Evolutionary conservation across 2,329 filamentous ascomycete genomes (phyloP), one percentile per base, ranked within the genome.

Genomic region (Fusarium devonianum): DNA sequence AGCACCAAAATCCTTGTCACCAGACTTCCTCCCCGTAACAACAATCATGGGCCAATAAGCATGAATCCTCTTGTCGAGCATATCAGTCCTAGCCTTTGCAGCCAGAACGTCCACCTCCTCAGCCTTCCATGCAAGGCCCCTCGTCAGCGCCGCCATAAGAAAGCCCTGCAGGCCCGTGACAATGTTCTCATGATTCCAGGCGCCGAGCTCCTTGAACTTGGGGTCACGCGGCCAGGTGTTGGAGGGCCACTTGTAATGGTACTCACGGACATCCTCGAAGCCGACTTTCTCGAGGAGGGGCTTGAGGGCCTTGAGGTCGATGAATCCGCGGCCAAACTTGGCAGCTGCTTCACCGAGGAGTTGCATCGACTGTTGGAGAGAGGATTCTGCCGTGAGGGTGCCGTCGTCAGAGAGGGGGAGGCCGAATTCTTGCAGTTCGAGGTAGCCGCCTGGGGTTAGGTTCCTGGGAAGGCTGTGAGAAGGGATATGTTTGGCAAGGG

Each of bases 21-120:
- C 18, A 5, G 26, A 25, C 10, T 45, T 50, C 16, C 44, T 34
- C 12, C 21, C 44, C 7, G 44, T 47, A 22, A 47, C 44, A 9
- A 41, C 44, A 41, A 47, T 47, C 35, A 51, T 40, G 7, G 48
- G 41, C 42, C 41, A 51, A 30, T 51, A 51, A 11, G 48, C 48
- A 32, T 51, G 48, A n/a, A 51, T 34, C 5, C 19, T 35, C 18
- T 23, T 40, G 14, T 51, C 16, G 7, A 34, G 25, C 41, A 51
- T 26, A 11, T 47, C 34, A 14, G 7, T 23, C 18, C 14, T 46
- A 14, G 42, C 41, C 14, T 47, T 25, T 7, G 40, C 30, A 34
- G 35, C 34, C n/a, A 51, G 42, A 19, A 32, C 36, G 11, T 40
- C 10, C 8, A 51, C 34, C 14, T 51, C 48, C 12, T 51, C 30